Base-by-base conservation (phyloP, 768 basidiomycete genomes). In the Lactarius quietus region DNA sequence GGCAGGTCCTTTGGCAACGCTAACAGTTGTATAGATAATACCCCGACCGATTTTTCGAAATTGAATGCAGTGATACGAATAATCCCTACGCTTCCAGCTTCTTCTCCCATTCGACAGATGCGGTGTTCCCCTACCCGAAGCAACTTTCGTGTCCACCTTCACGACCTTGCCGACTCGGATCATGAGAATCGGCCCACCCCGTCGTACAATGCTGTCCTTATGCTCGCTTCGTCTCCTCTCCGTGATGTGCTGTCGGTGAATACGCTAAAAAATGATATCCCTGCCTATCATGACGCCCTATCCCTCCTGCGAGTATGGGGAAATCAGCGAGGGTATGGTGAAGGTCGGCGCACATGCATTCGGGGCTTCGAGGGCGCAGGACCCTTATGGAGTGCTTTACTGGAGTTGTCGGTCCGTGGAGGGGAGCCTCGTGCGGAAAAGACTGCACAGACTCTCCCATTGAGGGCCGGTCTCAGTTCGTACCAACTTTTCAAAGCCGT, bases 401-500 rank as follows among this genome's bases (percentile, higher is more conserved):
- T 93, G 29, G 84, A 81, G 35, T 68, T 86, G 45, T 71, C 92
- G 43, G 74, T 92, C 62, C 76, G 78, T 39, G 95, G 94, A 3
- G 91, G 92, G 68, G 88, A 90, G 60, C 69, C 76, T 0, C 71
- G 73, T 62, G 52, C 65, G 2, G 70, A 68, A 33, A 51, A 61
- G 3, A 61, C 56, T 12, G 41, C 69, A 31, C 79, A 78, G 59
- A 79, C 85, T 61, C 86, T 81, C 71, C 82, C 86, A 0, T 72
- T 95, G 3, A 95, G 93, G 6, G 84, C 82, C 62, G 91, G 93
- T 2, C 73, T 98, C 69, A 95, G 92, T 66, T 91, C 92, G 26
- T 97, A 96, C 76, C 94, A 95, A 73, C 79, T 96, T 33, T 89
- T 98, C 74, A 85, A 89, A 69, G 93, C 90, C 38, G 88, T 86